Evolutionary conservation across 805 yeast genomes (phyloP).

Genomic region (Saccharomycopsis babjevae): DNA sequence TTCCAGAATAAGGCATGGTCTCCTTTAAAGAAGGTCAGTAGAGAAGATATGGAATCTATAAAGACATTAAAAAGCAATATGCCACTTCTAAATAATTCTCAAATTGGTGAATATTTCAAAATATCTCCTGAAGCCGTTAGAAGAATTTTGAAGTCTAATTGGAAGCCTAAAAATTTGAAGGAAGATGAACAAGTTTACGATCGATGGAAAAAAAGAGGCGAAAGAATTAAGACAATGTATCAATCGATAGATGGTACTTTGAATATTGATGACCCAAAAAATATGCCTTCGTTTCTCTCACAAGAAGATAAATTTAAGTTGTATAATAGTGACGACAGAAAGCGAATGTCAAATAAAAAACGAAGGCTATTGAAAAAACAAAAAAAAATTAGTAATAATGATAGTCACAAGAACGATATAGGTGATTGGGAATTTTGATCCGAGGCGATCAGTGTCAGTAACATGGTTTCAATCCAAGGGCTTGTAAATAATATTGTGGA

Average conservation of each 20-base stretch:
- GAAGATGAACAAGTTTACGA: slow-evolving; percentile 31
- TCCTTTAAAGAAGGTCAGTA: slow-evolving; percentile 55
- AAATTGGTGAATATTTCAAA: slow-evolving; percentile 52
- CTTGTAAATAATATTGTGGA: neutral
- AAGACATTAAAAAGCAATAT: slow-evolving; percentile 40
- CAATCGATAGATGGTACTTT: neutral
- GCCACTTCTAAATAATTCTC: slow-evolving; percentile 53
- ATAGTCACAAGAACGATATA: neutral
- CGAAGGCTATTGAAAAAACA: neutral
- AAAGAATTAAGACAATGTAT: slow-evolving; percentile 23
- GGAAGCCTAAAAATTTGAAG: slow-evolving; percentile 59
- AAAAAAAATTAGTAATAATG: neutral
- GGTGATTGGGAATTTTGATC: neutral
- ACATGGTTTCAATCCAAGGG: neutral
- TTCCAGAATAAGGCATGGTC: slow-evolving; percentile 51
- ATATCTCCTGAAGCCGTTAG: slow-evolving; percentile 78
- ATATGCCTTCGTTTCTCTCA: neutral
- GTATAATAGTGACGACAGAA: neutral
- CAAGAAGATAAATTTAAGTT: neutral
- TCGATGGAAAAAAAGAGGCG: slow-evolving; percentile 47
- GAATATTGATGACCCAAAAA: neutral
- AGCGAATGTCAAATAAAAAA: neutral
- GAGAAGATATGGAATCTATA: slow-evolving; percentile 60
- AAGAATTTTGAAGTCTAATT: slow-evolving; percentile 64
- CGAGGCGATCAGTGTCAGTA: neutral